A percentile compares a stretch with the other conserved stretches of the same genome.
Conservation (phyloP, 306 rosid genomes). For the Trifolium dubium region DNA sequence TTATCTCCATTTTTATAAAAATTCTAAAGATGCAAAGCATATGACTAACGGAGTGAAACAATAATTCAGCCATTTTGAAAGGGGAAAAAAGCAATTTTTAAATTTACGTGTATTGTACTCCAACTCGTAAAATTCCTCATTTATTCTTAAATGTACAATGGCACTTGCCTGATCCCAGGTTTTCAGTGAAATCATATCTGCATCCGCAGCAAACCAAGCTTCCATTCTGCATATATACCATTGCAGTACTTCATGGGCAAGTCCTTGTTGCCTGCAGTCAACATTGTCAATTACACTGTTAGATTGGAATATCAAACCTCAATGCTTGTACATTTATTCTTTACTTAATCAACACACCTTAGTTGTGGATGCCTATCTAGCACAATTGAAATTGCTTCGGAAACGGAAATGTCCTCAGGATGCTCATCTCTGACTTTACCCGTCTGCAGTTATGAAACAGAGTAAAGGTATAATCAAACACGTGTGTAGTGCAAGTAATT, state of each 20-base stretch:
- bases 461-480: background rate
- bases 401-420: slow-evolving; percentile 68
- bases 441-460: slow-evolving; percentile 49
- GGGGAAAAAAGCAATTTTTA: background rate
- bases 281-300: slow-evolving; percentile 19
- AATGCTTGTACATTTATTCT: slow-evolving; percentile 6
- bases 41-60: slow-evolving; percentile 17
- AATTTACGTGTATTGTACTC: slow-evolving; percentile 14
- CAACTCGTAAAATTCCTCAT: slow-evolving; percentile 9
- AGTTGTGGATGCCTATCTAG: slow-evolving; percentile 64
- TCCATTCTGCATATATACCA: slow-evolving; percentile 87
- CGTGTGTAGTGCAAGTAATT: background rate
- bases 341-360: slow-evolving; percentile 48
- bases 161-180: slow-evolving; percentile 85
- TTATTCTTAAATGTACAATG: background rate
- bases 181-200: slow-evolving; percentile 74
- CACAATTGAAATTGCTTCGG: slow-evolving; percentile 65
- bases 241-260: slow-evolving; percentile 70
- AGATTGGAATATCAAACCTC: slow-evolving; percentile 28
- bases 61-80: background rate
- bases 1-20: background rate
- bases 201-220: slow-evolving; percentile 90
- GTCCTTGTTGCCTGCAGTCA: slow-evolving; percentile 66
- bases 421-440: slow-evolving; percentile 73
- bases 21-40: background rate